Conservation (phyloP, 106 monocot species). For the Dendrobium nobile region DNA sequence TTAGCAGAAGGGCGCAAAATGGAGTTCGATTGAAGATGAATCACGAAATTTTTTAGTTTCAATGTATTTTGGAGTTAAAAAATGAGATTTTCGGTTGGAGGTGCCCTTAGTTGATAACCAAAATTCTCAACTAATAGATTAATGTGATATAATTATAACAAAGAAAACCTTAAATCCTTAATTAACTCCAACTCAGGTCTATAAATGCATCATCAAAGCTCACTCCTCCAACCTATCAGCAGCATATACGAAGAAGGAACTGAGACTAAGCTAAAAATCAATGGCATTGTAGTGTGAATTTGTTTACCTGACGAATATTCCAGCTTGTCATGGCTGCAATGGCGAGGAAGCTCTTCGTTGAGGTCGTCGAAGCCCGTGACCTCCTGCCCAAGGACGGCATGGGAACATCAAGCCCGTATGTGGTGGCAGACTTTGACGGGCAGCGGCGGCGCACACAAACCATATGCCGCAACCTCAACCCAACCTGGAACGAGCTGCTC, state of each 20-base stretch:
- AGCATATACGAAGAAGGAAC: neutral
- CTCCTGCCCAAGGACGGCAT: constrained; percentile 82
- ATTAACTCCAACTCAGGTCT: neutral
- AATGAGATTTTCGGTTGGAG: too few relatives aligned
- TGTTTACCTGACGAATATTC: neutral
- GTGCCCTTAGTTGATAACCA: too few relatives aligned
- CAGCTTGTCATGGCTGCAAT: constrained; percentile 11
- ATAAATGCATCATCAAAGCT: neutral
- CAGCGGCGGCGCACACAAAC: constrained; percentile 68
- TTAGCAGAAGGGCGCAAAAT: too few relatives aligned
- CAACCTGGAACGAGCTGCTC: constrained; percentile 64
- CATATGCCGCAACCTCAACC: constrained; percentile 51
- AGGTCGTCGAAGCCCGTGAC: constrained; percentile 72
- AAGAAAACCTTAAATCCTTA: neutral
- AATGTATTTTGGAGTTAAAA: too few relatives aligned
- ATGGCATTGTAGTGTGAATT: too few relatives aligned
- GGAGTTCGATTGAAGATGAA: too few relatives aligned
- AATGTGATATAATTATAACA: neutral
- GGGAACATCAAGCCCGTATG: constrained; percentile 81
- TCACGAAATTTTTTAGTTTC: too few relatives aligned
- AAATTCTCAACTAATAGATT: too few relatives aligned
- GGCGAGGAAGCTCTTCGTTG: constrained; percentile 68
- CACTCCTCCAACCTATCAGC: neutral
- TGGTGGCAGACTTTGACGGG: constrained; percentile 73
- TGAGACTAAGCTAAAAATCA: neutral